These are phyloP conservation scores for Serendipita sp. DNA, from an alignment of 768 basidiomycete genomes.

Conservation along the genomic window DNA sequence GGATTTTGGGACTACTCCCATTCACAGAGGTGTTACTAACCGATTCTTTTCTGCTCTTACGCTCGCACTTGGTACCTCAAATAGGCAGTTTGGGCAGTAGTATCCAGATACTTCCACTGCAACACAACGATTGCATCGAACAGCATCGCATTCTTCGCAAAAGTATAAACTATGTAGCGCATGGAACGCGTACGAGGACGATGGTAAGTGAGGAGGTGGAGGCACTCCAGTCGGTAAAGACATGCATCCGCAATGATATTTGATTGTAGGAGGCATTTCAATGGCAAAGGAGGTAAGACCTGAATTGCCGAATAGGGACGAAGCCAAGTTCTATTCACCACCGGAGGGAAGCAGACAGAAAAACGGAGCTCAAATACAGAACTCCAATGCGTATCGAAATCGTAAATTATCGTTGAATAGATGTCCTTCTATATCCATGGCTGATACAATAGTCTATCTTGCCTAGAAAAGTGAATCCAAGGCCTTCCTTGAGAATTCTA, in stretches of 20 bases:
- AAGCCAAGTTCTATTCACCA: too few relatives aligned
- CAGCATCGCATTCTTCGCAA: conserved; percentile 95
- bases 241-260: conserved; percentile 21
- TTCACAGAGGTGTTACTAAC: conserved; percentile 26
- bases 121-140: conserved; percentile 86
- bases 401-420: too few relatives aligned
- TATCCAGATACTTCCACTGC: conserved; percentile 89
- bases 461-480: conserved; percentile 51
- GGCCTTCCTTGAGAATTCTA: conserved; percentile 73
- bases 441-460: background rate
- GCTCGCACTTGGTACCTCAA: conserved; percentile 95
- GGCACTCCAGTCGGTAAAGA: conserved; percentile 30
- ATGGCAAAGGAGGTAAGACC: too few relatives aligned
- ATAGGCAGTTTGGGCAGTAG: conserved; percentile 95
- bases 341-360: too few relatives aligned
- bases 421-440: background rate
- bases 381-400: too few relatives aligned
- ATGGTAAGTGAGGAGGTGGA: conserved; percentile 58
- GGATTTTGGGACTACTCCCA: background rate
- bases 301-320: too few relatives aligned
- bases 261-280: conserved; percentile 12
- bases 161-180: conserved; percentile 78
- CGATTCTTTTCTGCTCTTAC: conserved; percentile 97
- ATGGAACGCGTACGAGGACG: conserved; percentile 70
- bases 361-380: too few relatives aligned